Percentiles rank a stretch among this genome's conserved stretches.
phyloP scores from a whole-genome alignment of 169 alveolate genomes.

The Cryptosporidium tyzzeri region DNA sequence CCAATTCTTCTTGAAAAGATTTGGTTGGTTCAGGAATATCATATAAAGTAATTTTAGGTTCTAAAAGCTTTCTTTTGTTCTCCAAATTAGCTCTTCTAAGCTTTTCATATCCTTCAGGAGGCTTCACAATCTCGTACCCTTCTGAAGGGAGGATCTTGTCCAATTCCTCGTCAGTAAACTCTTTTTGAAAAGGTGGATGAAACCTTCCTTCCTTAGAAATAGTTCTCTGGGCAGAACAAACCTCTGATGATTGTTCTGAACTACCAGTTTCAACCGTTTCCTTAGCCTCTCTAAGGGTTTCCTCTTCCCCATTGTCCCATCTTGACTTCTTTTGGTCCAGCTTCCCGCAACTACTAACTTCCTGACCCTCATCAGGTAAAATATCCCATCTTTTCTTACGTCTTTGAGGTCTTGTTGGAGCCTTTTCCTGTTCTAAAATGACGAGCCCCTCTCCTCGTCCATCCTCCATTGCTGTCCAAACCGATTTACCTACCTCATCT shows the following conservation, averaged over 20 bases:
- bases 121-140: constrained; percentile 91
- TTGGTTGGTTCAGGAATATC: constrained; percentile 83
- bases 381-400: constrained; percentile 63
- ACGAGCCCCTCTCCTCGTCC: background rate
- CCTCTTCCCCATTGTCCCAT: constrained; percentile 17
- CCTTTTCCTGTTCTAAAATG: background rate
- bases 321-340: constrained; percentile 25
- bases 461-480: background rate
- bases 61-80: constrained; percentile 76
- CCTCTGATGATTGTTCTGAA: background rate
- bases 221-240: background rate
- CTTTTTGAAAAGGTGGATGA: constrained; percentile 66
- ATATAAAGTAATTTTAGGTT: constrained; percentile 83
- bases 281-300: background rate
- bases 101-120: constrained; percentile 90
- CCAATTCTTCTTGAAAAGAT: constrained; percentile 68
- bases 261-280: background rate
- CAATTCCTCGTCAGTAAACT: constrained; percentile 96
- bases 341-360: background rate
- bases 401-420: background rate
- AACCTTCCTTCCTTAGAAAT: background rate
- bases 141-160: constrained; percentile 93
- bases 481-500: background rate
- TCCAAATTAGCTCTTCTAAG: constrained; percentile 78
- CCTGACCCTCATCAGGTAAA: constrained; percentile 14